Base-by-base conservation (phyloP, 208 protist species). In the Trypanosoma congolense region DNA sequence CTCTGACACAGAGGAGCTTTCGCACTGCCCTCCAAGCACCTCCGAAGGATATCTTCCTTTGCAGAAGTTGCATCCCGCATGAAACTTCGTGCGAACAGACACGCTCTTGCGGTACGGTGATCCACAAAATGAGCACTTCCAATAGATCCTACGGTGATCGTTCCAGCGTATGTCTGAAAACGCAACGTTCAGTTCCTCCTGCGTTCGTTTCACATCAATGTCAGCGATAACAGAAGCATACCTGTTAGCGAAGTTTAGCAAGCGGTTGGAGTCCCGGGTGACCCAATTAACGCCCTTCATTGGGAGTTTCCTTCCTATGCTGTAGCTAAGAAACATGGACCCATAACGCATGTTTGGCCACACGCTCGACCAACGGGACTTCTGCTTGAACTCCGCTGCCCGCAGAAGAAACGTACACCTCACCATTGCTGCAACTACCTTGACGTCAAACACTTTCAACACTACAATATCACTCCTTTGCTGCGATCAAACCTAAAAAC, bases 301-400 rank as follows among this genome's bases (percentile, higher is more conserved):
- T 6, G 83, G 83, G 28, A 91, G 64, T 62, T 91, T 66, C 44
- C 87, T 73, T 16, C 80, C 78, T 8, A 86, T 73, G 40, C 80
- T 83, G 67, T 90, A 94, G 57, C 64, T 75, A 14, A 94, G 81
- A 45, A 79, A 94, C 83, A 91, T 91, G 26, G 80, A 69, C 38
- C 87, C 87, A 57, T 94, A 94, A 47, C 73, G 80, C 83, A 91
- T 90, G 65, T 90, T 88, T n/a, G 87, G 87, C 83, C 83, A 93
- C 52, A 90, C 83, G 12, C 55, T 54, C n/a, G 78, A 82, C 81
- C 80, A 90, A n/a, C 83, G 74, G 5, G 83, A 91, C 62, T 93
- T 93, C 69, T 93, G 87, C 66, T 93, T 93, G 71, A 93, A 93
- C 66, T 93, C 87, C 58, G 83, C 82, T 44, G 87, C 87, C 22